Evolutionary conservation across 1,284 basidiomycete genomes (phyloP).

Genomic region (Cutaneotrichosporon cyanovorans): DNA sequence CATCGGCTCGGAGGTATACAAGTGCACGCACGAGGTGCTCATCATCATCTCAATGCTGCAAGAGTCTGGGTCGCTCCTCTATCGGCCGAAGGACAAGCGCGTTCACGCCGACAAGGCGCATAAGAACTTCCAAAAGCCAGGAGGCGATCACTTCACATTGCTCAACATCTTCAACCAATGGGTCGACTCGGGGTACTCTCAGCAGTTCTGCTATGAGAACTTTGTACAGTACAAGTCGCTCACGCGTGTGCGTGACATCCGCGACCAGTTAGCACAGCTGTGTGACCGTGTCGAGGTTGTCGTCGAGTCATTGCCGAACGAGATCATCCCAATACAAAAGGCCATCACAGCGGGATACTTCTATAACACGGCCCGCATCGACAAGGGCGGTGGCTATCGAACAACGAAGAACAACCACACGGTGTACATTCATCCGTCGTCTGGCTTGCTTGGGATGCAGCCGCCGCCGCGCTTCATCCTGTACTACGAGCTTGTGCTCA

Average conservation of each 20-base stretch:
- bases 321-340: conserved; percentile 88
- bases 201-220: conserved; percentile 88
- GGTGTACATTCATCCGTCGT: conserved; percentile 93
- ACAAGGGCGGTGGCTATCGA: conserved; percentile 85
- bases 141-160: conserved; percentile 97
- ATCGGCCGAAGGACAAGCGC: conserved; percentile 95
- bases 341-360: conserved; percentile 92
- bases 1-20: conserved; percentile 86
- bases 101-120: conserved; percentile 92
- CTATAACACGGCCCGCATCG: conserved; percentile 83
- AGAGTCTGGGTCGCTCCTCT: conserved; percentile 90
- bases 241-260: conserved; percentile 85
- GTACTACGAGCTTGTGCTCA: conserved; percentile 75
- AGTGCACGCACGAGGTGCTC: conserved; percentile 95
- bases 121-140: conserved; percentile 87
- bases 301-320: conserved; percentile 79
- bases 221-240: conserved; percentile 97
- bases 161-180: conserved; percentile 98
- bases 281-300: conserved; percentile 97
- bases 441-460: conserved; percentile 87
- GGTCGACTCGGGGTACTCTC: conserved; percentile 92
- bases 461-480: conserved; percentile 83
- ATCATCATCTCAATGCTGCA: conserved; percentile 97
- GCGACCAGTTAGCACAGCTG: conserved; percentile 85
- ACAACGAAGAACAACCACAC: conserved; percentile 92